Base-by-base conservation (phyloP, 2,329 filamentous ascomycete species). In the Claviceps sp. region DNA sequence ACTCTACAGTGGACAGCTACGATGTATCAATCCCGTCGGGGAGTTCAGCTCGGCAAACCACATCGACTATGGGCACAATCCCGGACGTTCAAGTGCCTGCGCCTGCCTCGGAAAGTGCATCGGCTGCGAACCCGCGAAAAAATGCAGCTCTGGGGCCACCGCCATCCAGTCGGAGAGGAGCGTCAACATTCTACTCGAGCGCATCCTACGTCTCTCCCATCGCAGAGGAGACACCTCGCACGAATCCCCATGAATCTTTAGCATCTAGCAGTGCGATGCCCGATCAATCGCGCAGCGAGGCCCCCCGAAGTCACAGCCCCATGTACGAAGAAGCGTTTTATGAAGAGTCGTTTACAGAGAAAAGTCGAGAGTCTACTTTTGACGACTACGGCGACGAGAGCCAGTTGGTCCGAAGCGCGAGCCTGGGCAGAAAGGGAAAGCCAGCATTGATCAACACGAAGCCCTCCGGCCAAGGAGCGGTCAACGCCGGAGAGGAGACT, bases 241-340 rank as follows among this genome's bases (percentile, higher is more conserved):
- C 74, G 3, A 70, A 73, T 51, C 80, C 81, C 0, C 77, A 80
- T 61, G 73, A 73, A 30, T 88, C 85, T 0, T 84, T 80, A 60
- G 85, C 80, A 22, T 89, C 86, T 2, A 89, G 84, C 58, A 78
- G 81, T 58, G 84, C 79, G 0, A 86, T 89, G 63, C 85, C 85
- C 1, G 78, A 81, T 19, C 81, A 73, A 58, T 89, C 84, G 78
- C 78, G 73, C 4, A 76, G 73, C 4, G 63, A 67, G 7, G 55
- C 53, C 13, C 76, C 75, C 0, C 71, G 72, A 2, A 64, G 64
- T 13, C 62, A 62, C 37, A 77, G 72, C 63, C 65, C 74, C 50
- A 59, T 70, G 59, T 67, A 75, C 61, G 53, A 63, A n/a, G 74
- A 75, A n/a, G 68, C 69, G 13, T 73, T 73, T 56, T 75, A 74